Evolutionary conservation across 2,329 filamentous ascomycete genomes (phyloP).

Genomic region (Calycina herbarum): DNA sequence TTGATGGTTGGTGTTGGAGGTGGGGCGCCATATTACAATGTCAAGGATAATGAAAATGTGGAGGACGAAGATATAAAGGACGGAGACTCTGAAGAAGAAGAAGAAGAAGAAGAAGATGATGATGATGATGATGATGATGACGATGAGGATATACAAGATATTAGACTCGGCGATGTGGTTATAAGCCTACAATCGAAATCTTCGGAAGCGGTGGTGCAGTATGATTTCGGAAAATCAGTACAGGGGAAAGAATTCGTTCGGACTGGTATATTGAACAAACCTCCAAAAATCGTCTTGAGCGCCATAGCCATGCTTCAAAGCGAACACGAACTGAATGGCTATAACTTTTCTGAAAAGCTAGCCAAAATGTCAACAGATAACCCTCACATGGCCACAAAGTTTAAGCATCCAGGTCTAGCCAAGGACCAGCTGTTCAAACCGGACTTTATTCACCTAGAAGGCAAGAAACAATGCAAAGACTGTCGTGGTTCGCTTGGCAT

Average conservation of each 20-base stretch:
- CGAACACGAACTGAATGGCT: not conserved
- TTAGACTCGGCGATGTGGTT: conserved; percentile 35
- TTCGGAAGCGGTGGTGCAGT: conserved; percentile 19
- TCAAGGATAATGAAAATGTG: not conserved
- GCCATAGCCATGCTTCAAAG: conserved; percentile 29
- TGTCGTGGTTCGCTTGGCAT: not conserved
- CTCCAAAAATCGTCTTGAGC: conserved; percentile 26
- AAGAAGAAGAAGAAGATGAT: too few species aligned
- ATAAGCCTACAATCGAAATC: conserved; percentile 16
- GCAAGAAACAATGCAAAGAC: not conserved
- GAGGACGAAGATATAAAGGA: not conserved
- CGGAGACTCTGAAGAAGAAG: not conserved
- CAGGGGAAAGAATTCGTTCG: conserved; percentile 21
- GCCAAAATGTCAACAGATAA: not conserved
- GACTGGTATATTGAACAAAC: conserved; percentile 26
- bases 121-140: not conserved
- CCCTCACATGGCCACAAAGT: not conserved
- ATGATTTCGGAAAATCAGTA: conserved; percentile 23
- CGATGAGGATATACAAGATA: conserved; percentile 21
- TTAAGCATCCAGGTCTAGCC: conserved; percentile 2
- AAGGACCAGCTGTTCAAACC: conserved; percentile 3
- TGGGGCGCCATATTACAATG: conserved; percentile 10
- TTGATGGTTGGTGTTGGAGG: conserved; percentile 22
- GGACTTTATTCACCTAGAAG: not conserved
- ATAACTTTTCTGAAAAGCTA: not conserved